Evolutionary conservation across 2,329 filamentous ascomycete genomes (phyloP).

Genomic region (Phaeophleospora eucalypticola): DNA sequence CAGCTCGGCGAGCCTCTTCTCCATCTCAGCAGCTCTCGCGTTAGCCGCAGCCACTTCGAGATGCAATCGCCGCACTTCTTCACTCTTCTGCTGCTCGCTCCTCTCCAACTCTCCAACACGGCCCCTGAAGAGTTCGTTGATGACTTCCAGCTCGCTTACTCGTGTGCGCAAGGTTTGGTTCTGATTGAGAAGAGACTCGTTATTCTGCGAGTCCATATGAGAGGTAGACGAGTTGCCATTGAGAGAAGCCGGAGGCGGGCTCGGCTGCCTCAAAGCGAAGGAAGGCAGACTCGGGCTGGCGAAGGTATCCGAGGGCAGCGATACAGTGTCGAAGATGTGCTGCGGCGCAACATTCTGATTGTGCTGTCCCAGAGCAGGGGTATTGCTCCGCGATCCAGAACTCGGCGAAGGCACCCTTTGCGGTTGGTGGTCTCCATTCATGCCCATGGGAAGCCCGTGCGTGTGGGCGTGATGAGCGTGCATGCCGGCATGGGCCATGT

Average conservation of each 20-base stretch:
- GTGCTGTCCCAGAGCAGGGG: conserved; percentile 63
- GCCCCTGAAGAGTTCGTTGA: conserved; percentile 69
- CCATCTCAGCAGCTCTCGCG: conserved; percentile 16
- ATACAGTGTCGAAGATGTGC: conserved; percentile 70
- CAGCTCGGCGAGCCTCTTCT: conserved; percentile 17
- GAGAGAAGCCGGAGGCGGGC: conserved; percentile 55
- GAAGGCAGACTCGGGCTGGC: conserved; percentile 50
- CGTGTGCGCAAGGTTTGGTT: conserved; percentile 91
- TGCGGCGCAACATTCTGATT: conserved; percentile 66
- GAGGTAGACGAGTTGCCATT: conserved; percentile 41
- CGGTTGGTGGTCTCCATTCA: conserved; percentile 9
- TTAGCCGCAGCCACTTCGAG: conserved; percentile 53
- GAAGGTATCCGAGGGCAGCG: conserved; percentile 65
- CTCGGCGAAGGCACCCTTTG: conserved; percentile 16
- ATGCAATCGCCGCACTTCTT: conserved; percentile 54
- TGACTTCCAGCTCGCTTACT: conserved; percentile 90
- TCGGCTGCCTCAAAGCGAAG: conserved; percentile 47
- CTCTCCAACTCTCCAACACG: conserved; percentile 70
- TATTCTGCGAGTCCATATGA: conserved; percentile 63
- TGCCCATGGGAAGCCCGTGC: conserved; percentile 18
- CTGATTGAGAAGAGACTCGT: conserved; percentile 72
- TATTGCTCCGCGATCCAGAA: conserved; percentile 73
- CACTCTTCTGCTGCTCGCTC: conserved; percentile 63
- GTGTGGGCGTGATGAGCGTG: conserved; percentile 28
- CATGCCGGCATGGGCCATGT: conserved; percentile 11